Percentiles rank a stretch among this genome's conserved stretches.
These are phyloP conservation scores for Lactuca saligna DNA, from an alignment of 129 eudicot genomes.

Conservation along the genomic window DNA sequence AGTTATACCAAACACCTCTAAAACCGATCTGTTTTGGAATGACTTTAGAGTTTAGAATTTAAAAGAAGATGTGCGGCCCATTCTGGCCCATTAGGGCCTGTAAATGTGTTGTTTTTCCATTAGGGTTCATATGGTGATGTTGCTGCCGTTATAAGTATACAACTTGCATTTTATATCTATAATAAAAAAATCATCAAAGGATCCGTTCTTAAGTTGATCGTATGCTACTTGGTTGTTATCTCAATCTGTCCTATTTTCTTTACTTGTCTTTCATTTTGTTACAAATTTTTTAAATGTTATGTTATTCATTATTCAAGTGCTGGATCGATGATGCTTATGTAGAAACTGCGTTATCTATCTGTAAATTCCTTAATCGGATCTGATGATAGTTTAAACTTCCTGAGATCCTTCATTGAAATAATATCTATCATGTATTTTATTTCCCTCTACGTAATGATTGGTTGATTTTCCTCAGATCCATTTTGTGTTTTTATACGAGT, in stretches of 20 bases:
- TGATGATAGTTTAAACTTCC: slow-evolving; percentile 35
- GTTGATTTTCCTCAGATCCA: background rate
- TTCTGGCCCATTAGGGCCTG: too few relatives aligned
- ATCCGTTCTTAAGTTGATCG: background rate
- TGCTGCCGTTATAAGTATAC: background rate
- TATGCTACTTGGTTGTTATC: too few relatives aligned
- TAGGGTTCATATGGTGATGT: background rate
- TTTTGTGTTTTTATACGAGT: too few relatives aligned
- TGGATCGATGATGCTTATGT: slow-evolving; percentile 7
- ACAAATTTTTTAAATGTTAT: too few relatives aligned
- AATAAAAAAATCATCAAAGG: background rate
- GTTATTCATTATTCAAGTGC: background rate
- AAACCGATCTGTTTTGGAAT: too few relatives aligned
- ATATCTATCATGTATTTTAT: background rate
- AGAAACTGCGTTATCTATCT: slow-evolving; percentile 34
- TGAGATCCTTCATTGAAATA: slow-evolving; percentile 3
- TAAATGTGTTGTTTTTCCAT: background rate
- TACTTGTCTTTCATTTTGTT: background rate
- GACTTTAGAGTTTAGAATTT: too few relatives aligned
- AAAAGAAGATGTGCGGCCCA: too few relatives aligned
- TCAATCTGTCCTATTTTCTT: too few relatives aligned
- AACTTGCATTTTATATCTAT: background rate
- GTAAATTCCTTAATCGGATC: slow-evolving; percentile 36
- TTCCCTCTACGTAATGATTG: background rate
- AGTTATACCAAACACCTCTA: too few relatives aligned